Evolutionary conservation across 768 basidiomycete species (phyloP).

Genomic region (Sporobolomyces phaffii): DNA sequence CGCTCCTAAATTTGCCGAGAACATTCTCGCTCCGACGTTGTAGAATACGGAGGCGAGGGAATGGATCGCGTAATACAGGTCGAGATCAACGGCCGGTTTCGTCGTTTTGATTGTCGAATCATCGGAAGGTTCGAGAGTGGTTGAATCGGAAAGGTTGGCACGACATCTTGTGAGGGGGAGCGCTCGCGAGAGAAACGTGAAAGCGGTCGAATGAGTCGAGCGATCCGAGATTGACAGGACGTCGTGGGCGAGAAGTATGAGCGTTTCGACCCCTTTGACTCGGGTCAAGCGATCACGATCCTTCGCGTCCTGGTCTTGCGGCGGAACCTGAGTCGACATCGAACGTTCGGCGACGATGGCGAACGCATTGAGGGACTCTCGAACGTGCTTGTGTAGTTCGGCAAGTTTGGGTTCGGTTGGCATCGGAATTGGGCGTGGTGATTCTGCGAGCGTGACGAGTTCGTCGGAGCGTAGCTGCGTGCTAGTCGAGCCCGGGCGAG

Average conservation of each 20-base stretch:
- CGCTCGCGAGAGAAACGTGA: slow-evolving; percentile 15
- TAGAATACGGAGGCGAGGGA: slow-evolving; percentile 44
- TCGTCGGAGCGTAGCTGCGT: slow-evolving; percentile 5
- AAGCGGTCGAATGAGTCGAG: background rate
- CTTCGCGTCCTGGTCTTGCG: background rate
- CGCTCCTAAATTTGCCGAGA: slow-evolving; percentile 59
- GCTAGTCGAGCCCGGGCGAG: background rate
- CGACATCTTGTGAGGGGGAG: slow-evolving; percentile 36
- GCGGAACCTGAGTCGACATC: background rate
- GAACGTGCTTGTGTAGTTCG: background rate
- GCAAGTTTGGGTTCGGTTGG: background rate
- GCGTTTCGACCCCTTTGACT: slow-evolving; percentile 14
- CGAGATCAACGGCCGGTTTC: background rate
- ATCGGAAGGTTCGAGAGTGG: too few relatives aligned
- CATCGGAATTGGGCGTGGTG: background rate
- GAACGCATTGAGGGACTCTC: slow-evolving; percentile 8
- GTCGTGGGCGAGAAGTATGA: slow-evolving; percentile 29
- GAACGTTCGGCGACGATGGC: background rate
- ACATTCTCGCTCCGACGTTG: slow-evolving; percentile 51
- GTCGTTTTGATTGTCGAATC: too few relatives aligned
- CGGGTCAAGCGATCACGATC: background rate
- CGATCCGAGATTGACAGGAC: slow-evolving; percentile 25
- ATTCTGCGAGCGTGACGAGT: slow-evolving; percentile 1
- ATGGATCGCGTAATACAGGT: slow-evolving; percentile 40
- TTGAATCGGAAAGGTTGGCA: background rate